Evolutionary conservation across 805 yeast species (phyloP).

Genomic region (Yarrowia keelungensis): DNA sequence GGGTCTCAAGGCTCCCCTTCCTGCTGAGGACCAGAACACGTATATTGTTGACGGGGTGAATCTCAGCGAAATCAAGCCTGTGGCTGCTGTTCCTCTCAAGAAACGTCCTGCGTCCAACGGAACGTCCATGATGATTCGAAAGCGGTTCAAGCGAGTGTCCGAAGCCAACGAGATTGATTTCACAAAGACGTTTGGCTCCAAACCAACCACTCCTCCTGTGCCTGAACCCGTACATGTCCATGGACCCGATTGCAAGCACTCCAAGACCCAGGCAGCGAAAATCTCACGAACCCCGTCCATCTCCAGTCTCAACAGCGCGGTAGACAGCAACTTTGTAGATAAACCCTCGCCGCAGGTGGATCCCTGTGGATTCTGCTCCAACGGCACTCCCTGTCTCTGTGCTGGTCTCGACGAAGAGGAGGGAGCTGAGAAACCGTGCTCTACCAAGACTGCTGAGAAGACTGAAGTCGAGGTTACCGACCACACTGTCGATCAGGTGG

Average conservation of each 20-base stretch:
- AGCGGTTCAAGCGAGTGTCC: slow-evolving; percentile 41
- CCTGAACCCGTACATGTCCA: slow-evolving; percentile 22
- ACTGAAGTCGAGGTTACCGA: slow-evolving; percentile 3
- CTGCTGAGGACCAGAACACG: slow-evolving; percentile 28
- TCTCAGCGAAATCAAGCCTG: slow-evolving; percentile 60
- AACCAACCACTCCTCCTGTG: slow-evolving; percentile 16
- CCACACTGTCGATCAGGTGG: slow-evolving; percentile 10
- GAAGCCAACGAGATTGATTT: slow-evolving; percentile 39
- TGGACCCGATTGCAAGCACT: slow-evolving; percentile 30
- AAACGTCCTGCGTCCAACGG: slow-evolving; percentile 43
- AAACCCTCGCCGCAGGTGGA: slow-evolving; percentile 51
- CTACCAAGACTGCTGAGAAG: neutral
- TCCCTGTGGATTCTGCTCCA: slow-evolving; percentile 90
- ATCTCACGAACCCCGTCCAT: slow-evolving; percentile 21
- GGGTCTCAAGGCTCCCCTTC: slow-evolving; percentile 47
- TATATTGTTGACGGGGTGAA: slow-evolving; percentile 39
- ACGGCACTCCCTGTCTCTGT: slow-evolving; percentile 87
- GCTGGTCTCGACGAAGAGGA: slow-evolving; percentile 53
- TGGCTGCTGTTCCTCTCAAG: slow-evolving; percentile 68
- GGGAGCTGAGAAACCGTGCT: neutral
- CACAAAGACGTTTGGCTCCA: slow-evolving; percentile 33
- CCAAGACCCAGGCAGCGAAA: slow-evolving; percentile 8
- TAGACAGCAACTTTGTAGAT: slow-evolving; percentile 26
- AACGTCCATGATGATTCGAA: slow-evolving; percentile 17
- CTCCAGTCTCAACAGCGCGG: slow-evolving; percentile 21